Base-by-base conservation (phyloP, 1,139 yeast genomes). In the Sugiyamaella japonica region DNA sequence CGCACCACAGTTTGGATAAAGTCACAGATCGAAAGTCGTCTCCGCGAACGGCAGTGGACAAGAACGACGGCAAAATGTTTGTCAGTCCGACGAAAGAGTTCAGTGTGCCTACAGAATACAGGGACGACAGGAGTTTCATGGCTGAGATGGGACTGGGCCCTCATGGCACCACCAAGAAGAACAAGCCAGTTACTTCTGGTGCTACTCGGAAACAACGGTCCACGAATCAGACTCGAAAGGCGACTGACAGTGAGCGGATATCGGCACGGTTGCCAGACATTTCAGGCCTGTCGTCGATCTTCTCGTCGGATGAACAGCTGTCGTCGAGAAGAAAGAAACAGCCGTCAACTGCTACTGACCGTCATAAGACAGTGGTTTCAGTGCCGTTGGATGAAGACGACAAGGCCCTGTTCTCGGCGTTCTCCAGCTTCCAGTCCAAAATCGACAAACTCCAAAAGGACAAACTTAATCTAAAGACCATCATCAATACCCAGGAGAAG, bases 321-420 rank as follows among this genome's bases (percentile, higher is more conserved):
- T 32, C 54, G 1, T 44, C 56, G 20, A 56, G 56, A 9, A 50
- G 52, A 29, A 53, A 53, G 51, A 34, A 54, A 39, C 32, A 51
- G 8, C 53, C 61, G 23, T 61, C 60, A 49, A 58, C 59, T 52
- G 52, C 61, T 8, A 55, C 61, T 17, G 59, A 38, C 16, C 56
- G 61, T 38, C 66, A 63, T 50, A 62, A 63, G 55, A 58, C 64
- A 7, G 57, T 65, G 23, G 62, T 60, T 7, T 62, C 66, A 8
- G 66, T 65, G 20, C 68, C 68, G 1, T 43, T 64, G 39, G 68
- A 65, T 45, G 60, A 61, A n/a, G 64, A 63, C 31, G 66, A 64
- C 53, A 61, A 61, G 42, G 68, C 68, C 4, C 48, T 65, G 25
- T 62, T 64, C 39, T 57, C 65, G 4, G 66, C 67, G 7, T 60